These are phyloP conservation scores for Termitomyces titanicus DNA, from an alignment of 768 basidiomycete species.

Conservation along the genomic window DNA sequence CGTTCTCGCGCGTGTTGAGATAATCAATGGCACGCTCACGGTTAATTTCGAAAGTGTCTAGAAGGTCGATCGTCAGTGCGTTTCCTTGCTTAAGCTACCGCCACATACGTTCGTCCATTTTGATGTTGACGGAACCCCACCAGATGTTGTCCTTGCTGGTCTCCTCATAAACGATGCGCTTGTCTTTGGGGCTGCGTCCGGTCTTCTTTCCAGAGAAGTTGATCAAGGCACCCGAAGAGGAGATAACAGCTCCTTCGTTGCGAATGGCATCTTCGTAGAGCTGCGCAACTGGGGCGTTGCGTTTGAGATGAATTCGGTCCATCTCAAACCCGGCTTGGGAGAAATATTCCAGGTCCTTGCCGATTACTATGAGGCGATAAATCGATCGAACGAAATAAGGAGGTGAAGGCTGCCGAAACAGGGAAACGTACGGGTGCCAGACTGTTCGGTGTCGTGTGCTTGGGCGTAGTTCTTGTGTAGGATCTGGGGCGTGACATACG, in stretches of 20 bases:
- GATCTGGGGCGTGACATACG: slow-evolving; percentile 87
- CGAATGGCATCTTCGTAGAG: slow-evolving; percentile 98
- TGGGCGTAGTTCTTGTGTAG: slow-evolving; percentile 86
- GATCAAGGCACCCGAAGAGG: slow-evolving; percentile 93
- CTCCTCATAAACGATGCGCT: slow-evolving; percentile 98
- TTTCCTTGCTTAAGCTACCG: not conserved
- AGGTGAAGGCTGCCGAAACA: not conserved
- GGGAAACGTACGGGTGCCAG: slow-evolving; percentile 58
- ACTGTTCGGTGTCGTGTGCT: slow-evolving; percentile 59
- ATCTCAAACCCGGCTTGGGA: slow-evolving; percentile 99
- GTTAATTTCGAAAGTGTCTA: slow-evolving; percentile 98
- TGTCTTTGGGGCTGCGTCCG: slow-evolving; percentile 96
- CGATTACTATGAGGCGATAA: slow-evolving; percentile 61
- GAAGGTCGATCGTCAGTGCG: slow-evolving; percentile 1
- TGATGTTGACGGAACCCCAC: slow-evolving; percentile 99
- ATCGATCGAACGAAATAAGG: slow-evolving; percentile 4
- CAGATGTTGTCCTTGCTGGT: slow-evolving; percentile 95
- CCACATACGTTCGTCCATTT: slow-evolving; percentile 89
- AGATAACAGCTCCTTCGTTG: slow-evolving; percentile 98
- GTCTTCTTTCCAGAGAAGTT: slow-evolving; percentile 99
- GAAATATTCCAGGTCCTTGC: slow-evolving; percentile 93
- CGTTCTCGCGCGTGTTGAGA: slow-evolving; percentile 96
- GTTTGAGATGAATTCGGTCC: slow-evolving; percentile 93
- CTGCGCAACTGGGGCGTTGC: slow-evolving; percentile 85
- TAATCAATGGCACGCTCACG: slow-evolving; percentile 99